These are phyloP conservation scores for Torulaspora pretoriensis DNA, from an alignment of 1,139 yeast genomes.

Conservation along the genomic window DNA sequence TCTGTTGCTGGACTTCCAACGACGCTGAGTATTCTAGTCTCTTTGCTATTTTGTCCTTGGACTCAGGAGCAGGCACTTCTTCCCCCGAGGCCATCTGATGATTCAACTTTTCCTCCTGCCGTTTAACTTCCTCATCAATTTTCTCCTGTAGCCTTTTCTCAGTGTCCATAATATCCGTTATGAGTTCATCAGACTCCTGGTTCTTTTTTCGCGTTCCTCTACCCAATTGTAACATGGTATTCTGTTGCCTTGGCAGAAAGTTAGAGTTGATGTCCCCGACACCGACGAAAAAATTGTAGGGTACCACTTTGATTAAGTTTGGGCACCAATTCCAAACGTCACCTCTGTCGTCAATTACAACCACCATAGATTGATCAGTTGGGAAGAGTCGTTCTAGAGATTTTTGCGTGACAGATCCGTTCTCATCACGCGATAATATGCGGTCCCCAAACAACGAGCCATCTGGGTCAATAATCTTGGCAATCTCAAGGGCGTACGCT, in stretches of 20 bases:
- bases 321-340: slow-evolving; percentile 99
- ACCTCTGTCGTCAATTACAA: slow-evolving; percentile 93
- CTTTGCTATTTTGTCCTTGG: slow-evolving; percentile 42
- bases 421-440: slow-evolving; percentile 87
- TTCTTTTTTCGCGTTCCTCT: slow-evolving; percentile 51
- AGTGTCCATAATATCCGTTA: slow-evolving; percentile 35
- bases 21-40: slow-evolving; percentile 39
- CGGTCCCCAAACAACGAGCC: slow-evolving; percentile 86
- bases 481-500: slow-evolving; percentile 86
- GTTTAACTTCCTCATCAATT: slow-evolving; percentile 37
- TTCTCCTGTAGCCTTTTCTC: slow-evolving; percentile 33
- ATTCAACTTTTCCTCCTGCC: slow-evolving; percentile 32
- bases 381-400: slow-evolving; percentile 87
- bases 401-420: slow-evolving; percentile 88
- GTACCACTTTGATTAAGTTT: slow-evolving; percentile 85
- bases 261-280: slow-evolving; percentile 96
- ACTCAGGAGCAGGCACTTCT: slow-evolving; percentile 28
- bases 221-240: slow-evolving; percentile 66
- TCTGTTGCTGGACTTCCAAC: slow-evolving; percentile 41
- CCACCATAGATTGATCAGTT: slow-evolving; percentile 94
- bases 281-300: slow-evolving; percentile 93
- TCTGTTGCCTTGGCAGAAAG: slow-evolving; percentile 73
- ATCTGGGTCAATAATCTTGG: slow-evolving; percentile 85
- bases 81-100: slow-evolving; percentile 27
- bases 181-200: slow-evolving; percentile 34